phyloP scores from a whole-genome alignment of 148 eudicot genomes.

The Persicaria maculosa region DNA sequence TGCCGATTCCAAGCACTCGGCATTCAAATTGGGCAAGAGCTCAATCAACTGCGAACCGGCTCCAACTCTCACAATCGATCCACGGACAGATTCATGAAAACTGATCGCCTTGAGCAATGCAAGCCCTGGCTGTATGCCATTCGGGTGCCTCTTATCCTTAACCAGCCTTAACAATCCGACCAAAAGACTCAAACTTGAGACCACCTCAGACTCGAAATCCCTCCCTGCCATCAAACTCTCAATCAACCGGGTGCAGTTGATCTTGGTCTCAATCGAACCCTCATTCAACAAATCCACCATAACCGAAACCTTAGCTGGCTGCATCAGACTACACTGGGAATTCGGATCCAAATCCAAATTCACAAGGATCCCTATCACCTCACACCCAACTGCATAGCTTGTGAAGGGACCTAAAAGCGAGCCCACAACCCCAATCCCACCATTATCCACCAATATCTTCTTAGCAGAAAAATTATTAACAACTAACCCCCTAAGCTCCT shows the following conservation, averaged over 20 bases:
- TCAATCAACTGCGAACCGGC: conserved; percentile 59
- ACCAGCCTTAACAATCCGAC: conserved; percentile 72
- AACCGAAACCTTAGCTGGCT: conserved; percentile 64
- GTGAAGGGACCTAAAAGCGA: conserved; percentile 76
- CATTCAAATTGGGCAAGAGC: conserved; percentile 44
- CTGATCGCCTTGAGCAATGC: conserved; percentile 48
- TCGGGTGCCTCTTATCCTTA: conserved; percentile 59
- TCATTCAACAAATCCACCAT: conserved; percentile 90
- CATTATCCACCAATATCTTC: conserved; percentile 59
- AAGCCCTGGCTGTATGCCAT: conserved; percentile 56
- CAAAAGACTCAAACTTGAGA: conserved; percentile 74
- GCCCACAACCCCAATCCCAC: conserved; percentile 41
- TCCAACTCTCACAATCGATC: conserved; percentile 60
- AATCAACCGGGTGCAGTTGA: conserved; percentile 60
- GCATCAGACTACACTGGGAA: conserved; percentile 41
- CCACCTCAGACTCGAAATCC: conserved; percentile 40
- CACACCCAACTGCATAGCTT: conserved; percentile 77
- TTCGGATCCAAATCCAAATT: conserved; percentile 44
- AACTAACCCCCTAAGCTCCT: conserved; percentile 52
- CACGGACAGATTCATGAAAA: conserved; percentile 38
- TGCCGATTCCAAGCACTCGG: conserved; percentile 60
- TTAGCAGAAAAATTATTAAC: conserved; percentile 43
- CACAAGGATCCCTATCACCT: conserved; percentile 64
- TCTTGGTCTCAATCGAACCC: conserved; percentile 75
- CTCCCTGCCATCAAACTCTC: conserved; percentile 41